Conservation (phyloP, 495 filamentous ascomycete species). For the Penicillium manginii region DNA sequence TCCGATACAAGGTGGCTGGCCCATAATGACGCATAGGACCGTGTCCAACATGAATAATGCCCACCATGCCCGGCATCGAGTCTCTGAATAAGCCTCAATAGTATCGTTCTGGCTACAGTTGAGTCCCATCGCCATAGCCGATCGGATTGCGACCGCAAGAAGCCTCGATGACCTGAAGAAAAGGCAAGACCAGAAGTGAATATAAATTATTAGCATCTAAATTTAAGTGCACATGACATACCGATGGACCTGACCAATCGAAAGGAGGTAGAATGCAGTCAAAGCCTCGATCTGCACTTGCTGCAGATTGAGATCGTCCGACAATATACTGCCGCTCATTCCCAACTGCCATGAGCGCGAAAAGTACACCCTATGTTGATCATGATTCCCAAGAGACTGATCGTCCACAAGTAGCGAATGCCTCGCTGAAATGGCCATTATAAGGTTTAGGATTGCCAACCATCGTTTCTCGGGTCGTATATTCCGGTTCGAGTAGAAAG, state of each 20-base stretch:
- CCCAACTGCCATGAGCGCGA: constrained; percentile 62
- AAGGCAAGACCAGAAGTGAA: no score
- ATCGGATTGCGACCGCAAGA: constrained; percentile 61
- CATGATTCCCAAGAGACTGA: constrained; percentile 34
- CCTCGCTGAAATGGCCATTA: constrained; percentile 65
- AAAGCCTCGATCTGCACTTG: constrained; percentile 62
- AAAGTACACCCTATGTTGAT: constrained; percentile 59
- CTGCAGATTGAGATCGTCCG: constrained; percentile 59
- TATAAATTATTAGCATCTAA: background rate
- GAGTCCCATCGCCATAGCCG: constrained; percentile 61
- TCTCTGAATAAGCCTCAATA: constrained; percentile 51
- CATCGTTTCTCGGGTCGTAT: constrained; percentile 52
- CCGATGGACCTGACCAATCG: constrained; percentile 63
- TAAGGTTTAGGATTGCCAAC: constrained; percentile 63
- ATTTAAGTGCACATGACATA: constrained; percentile 25
- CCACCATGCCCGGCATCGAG: constrained; percentile 51
- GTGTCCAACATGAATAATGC: constrained; percentile 62
- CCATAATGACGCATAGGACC: constrained; percentile 60
- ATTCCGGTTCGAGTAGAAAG: constrained; percentile 38
- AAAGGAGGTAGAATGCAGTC: constrained; percentile 61
- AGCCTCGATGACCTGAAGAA: constrained; percentile 59
- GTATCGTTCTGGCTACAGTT: constrained; percentile 60
- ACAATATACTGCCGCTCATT: constrained; percentile 48
- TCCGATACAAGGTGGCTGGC: constrained; percentile 58
- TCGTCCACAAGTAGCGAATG: constrained; percentile 47